phyloP scores from a whole-genome alignment of 371 early-diverging fungal genomes.

The Polyrhizophydium stewartii region DNA sequence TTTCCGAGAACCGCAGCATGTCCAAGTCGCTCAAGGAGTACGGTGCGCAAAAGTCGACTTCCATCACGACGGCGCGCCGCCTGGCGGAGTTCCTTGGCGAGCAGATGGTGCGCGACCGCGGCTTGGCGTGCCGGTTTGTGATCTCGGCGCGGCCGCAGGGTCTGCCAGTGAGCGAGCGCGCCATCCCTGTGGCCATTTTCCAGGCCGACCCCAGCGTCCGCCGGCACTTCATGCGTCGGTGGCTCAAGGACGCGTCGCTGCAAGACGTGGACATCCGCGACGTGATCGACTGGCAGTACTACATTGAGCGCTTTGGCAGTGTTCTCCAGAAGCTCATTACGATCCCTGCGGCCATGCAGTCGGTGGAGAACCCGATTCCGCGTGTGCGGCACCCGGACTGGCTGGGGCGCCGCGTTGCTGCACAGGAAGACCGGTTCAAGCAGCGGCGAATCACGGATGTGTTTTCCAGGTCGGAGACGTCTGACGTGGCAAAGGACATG shows the following conservation, averaged over 20 bases:
- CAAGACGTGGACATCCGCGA: conserved; percentile 78
- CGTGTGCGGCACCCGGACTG: conserved; percentile 94
- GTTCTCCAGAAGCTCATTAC: conserved; percentile 98
- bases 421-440: conserved; percentile 66
- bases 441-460: conserved; percentile 86
- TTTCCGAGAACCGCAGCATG: conserved; percentile 99
- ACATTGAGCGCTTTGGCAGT: conserved; percentile 92
- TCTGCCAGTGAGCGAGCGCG: conserved; percentile 91
- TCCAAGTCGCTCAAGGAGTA: conserved; percentile 92
- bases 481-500: no score
- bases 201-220: conserved; percentile 75
- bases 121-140: conserved; percentile 96
- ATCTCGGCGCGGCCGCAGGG: conserved; percentile 86
- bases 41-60: conserved; percentile 90
- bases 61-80: conserved; percentile 94
- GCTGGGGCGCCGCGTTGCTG: conserved; percentile 76
- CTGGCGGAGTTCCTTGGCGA: conserved; percentile 98
- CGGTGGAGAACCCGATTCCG: conserved; percentile 89
- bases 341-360: conserved; percentile 98
- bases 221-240: conserved; percentile 87
- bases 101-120: conserved; percentile 97
- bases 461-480: conserved; percentile 37
- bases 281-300: conserved; percentile 99
- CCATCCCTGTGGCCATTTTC: conserved; percentile 97
- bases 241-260: conserved; percentile 74